Conservation (phyloP, 331 rosid genomes). For the Phaseolus coccineus region DNA sequence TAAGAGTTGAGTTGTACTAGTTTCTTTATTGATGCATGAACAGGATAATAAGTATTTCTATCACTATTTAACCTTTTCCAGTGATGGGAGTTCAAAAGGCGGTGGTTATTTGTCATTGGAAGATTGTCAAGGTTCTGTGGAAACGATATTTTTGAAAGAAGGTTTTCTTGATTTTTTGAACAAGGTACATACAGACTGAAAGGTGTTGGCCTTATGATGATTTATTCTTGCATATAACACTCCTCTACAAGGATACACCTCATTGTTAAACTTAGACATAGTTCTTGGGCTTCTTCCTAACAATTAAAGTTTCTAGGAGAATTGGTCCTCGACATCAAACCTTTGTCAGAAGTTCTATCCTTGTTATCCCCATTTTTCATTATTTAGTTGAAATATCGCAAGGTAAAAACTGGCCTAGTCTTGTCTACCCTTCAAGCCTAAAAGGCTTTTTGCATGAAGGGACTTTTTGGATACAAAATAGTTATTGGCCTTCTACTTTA, state of each 20-base stretch:
- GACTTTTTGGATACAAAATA: slow-evolving; percentile 4
- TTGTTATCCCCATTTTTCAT: slow-evolving; percentile 31
- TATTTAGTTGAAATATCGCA: slow-evolving; percentile 7
- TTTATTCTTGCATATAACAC: slow-evolving; percentile 26
- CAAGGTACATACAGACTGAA: slow-evolving; percentile 67
- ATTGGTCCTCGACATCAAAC: slow-evolving; percentile 7
- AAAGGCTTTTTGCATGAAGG: background rate
- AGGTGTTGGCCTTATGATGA: slow-evolving; percentile 10
- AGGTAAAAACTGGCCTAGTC: slow-evolving; percentile 20
- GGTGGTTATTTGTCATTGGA: slow-evolving; percentile 79
- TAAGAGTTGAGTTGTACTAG: background rate
- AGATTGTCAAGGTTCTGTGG: slow-evolving; percentile 71
- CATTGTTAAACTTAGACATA: slow-evolving; percentile 37
- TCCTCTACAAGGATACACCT: slow-evolving; percentile 34
- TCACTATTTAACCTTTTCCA: slow-evolving; percentile 44
- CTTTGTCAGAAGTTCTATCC: slow-evolving; percentile 11
- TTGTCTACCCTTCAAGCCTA: background rate
- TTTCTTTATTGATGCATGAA: slow-evolving; percentile 21
- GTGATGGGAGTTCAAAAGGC: slow-evolving; percentile 61
- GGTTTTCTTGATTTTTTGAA: slow-evolving; percentile 87
- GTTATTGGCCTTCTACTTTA: slow-evolving; percentile 2
- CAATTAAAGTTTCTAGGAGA: background rate
- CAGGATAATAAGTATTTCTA: slow-evolving; percentile 32
- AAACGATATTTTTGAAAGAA: slow-evolving; percentile 64
- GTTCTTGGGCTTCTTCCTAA: slow-evolving; percentile 15